Conservation (phyloP, 2,329 filamentous ascomycete genomes). For the Phaeomoniella chlamydospora region DNA sequence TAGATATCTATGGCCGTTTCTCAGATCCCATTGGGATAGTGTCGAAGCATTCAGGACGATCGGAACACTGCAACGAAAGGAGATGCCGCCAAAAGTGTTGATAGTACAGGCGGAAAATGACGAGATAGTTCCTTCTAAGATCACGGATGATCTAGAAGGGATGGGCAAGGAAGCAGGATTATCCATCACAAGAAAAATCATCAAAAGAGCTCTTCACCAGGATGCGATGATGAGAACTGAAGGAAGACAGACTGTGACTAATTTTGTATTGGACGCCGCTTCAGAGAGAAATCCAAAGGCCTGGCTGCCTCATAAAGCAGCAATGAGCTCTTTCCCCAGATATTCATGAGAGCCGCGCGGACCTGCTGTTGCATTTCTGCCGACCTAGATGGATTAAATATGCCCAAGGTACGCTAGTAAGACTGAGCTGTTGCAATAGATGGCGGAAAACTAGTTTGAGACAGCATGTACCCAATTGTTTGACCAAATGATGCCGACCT, state of each 20-base stretch:
- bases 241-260: background rate
- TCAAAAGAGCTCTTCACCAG: background rate
- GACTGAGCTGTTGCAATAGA: too few species aligned
- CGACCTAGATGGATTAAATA: too few species aligned
- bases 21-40: slow-evolving; percentile 46
- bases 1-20: slow-evolving; percentile 57
- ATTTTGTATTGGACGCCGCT: background rate
- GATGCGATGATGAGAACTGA: background rate
- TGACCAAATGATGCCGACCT: too few species aligned
- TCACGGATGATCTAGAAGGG: background rate
- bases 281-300: background rate
- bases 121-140: slow-evolving; percentile 23
- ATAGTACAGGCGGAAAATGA: slow-evolving; percentile 27
- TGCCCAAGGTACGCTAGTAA: too few species aligned
- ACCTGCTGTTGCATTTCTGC: too few species aligned
- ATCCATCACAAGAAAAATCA: background rate
- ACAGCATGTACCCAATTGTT: too few species aligned
- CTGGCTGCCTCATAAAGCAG: too few species aligned
- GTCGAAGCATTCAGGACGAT: slow-evolving; percentile 24
- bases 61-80: slow-evolving; percentile 9
- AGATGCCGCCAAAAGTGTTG: slow-evolving; percentile 16
- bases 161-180: background rate
- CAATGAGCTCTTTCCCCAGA: too few species aligned
- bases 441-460: too few species aligned
- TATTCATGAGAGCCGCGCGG: too few species aligned